Percentiles rank a stretch among this genome's conserved stretches.
These are phyloP conservation scores for Anethum foeniculum DNA, from an alignment of 140 eudicot genomes.

Conservation along the genomic window DNA sequence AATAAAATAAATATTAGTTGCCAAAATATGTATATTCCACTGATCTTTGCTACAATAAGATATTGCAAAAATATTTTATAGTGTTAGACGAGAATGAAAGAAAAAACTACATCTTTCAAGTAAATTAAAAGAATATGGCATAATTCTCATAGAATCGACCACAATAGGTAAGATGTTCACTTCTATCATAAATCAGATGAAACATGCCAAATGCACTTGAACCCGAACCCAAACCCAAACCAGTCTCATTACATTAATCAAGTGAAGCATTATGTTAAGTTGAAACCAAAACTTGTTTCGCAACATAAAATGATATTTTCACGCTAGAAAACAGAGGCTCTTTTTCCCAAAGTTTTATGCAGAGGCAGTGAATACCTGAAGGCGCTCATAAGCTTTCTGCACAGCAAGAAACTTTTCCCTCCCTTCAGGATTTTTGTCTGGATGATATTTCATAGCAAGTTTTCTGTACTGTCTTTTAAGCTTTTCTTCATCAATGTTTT, in stretches of 20 bases:
- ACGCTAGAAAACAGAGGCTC: not conserved
- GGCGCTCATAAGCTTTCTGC: conserved; percentile 97
- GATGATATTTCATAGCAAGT: conserved; percentile 97
- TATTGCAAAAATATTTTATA: not conserved
- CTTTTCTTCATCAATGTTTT: conserved; percentile 94
- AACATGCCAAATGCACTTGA: not conserved
- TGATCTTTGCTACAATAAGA: not conserved
- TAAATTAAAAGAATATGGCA: not conserved
- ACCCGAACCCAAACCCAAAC: not conserved
- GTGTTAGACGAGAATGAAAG: not conserved
- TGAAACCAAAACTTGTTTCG: not conserved
- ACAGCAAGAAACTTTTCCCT: conserved; percentile 94
- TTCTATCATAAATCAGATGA: not conserved
- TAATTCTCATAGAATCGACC: not conserved
- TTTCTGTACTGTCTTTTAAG: conserved; percentile 91
- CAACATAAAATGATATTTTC: not conserved
- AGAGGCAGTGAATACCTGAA: conserved; percentile 53
- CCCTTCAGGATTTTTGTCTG: conserved; percentile 99
- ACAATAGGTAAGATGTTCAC: not conserved
- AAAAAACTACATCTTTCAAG: conserved; percentile 1
- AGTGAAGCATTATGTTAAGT: not conserved
- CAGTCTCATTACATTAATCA: not conserved
- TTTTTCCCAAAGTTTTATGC: not conserved
- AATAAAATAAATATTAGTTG: not conserved
- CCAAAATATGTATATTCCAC: not conserved